Evolutionary conservation across 2,329 filamentous ascomycete species (phyloP).

Genomic region (Penicillium sp.): DNA sequence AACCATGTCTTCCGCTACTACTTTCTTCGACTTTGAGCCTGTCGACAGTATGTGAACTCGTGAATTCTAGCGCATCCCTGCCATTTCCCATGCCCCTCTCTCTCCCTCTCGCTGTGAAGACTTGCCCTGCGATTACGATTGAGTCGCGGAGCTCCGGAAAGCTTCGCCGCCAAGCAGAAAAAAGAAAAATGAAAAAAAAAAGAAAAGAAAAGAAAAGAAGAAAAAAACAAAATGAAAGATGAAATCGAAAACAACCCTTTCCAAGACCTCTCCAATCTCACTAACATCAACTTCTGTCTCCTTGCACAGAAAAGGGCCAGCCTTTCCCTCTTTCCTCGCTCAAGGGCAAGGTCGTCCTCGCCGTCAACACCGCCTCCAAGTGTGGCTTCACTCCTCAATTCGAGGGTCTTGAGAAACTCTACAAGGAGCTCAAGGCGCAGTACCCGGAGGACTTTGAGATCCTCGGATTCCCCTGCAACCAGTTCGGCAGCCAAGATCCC

Average conservation of each 20-base stretch:
- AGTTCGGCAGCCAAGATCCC: constrained; percentile 88
- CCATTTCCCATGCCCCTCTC: no score
- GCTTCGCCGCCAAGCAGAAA: not conserved
- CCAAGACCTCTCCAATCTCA: not conserved
- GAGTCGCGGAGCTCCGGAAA: not conserved
- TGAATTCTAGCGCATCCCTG: not conserved
- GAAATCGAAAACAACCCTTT: not conserved
- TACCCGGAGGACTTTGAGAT: constrained; percentile 74
- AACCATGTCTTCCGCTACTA: constrained; percentile 53
- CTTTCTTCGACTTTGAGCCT: constrained; percentile 56
- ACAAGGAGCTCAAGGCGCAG: constrained; percentile 65
- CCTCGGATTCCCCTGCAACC: constrained; percentile 97
- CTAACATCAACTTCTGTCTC: constrained; percentile 3
- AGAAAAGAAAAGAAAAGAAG: not conserved
- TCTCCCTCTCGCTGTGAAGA: no score
- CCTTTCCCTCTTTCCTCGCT: constrained; percentile 65
- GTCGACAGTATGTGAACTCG: constrained; percentile 46
- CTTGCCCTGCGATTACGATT: no score
- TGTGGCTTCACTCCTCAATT: constrained; percentile 98
- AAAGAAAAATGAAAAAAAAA: not conserved
- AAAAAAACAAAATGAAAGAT: not conserved
- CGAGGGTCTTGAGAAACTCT: constrained; percentile 80
- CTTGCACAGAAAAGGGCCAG: constrained; percentile 60
- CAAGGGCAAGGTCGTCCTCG: constrained; percentile 86
- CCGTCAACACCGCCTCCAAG: constrained; percentile 97